Evolutionary conservation across 2,329 filamentous ascomycete genomes (phyloP).

Genomic region (Tolypocladium sp.): DNA sequence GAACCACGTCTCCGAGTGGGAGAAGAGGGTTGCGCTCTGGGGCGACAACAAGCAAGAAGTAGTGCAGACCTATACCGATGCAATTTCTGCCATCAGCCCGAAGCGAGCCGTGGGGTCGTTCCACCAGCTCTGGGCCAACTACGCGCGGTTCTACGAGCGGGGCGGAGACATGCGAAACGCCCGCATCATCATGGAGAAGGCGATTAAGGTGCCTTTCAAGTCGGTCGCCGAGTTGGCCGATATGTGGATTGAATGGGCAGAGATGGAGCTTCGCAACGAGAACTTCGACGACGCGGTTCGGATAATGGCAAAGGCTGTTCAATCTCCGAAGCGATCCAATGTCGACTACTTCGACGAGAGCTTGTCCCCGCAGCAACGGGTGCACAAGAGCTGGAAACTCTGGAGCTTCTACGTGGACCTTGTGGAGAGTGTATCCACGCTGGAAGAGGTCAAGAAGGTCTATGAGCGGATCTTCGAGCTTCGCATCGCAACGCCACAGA

Average conservation of each 20-base stretch:
- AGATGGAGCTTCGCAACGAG: conserved; percentile 92
- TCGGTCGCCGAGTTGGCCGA: conserved; percentile 94
- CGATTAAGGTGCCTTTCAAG: conserved; percentile 95
- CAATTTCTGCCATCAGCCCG: conserved; percentile 84
- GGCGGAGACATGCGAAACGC: conserved; percentile 78
- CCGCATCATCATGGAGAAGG: conserved; percentile 92
- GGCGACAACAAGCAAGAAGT: conserved; percentile 86
- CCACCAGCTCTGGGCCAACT: conserved; percentile 91
- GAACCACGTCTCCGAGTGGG: conserved; percentile 93
- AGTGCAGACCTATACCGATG: conserved; percentile 88
- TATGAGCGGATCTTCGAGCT: conserved; percentile 98
- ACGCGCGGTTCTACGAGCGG: conserved; percentile 92
- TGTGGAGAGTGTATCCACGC: conserved; percentile 82
- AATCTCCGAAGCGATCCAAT: conserved; percentile 92
- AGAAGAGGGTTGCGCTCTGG: conserved; percentile 93
- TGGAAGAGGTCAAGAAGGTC: conserved; percentile 87
- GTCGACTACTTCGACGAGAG: conserved; percentile 99
- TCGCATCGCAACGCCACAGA: conserved; percentile 94
- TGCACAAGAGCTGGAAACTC: conserved; percentile 98
- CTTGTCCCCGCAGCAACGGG: conserved; percentile 84
- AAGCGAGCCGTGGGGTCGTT: conserved; percentile 93
- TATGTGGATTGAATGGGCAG: conserved; percentile 98
- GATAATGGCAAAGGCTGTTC: conserved; percentile 95
- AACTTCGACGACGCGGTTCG: conserved; percentile 91
- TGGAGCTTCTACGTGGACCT: conserved; percentile 99